Conservation (phyloP, 768 basidiomycete genomes). For the Gloeopeniophorella convolvens region DNA sequence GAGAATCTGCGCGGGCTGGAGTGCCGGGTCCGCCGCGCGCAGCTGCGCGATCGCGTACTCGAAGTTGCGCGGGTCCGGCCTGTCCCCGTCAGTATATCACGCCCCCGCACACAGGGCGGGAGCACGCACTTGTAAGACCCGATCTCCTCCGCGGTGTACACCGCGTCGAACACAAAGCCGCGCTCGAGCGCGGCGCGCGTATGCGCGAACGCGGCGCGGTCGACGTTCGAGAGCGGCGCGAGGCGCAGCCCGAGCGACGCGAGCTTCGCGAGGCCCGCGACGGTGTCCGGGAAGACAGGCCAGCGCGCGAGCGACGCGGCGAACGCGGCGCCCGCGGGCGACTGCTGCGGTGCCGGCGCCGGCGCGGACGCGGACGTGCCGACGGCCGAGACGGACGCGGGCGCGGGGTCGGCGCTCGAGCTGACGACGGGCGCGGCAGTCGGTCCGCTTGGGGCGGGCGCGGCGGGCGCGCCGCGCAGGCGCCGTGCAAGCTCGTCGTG, state of each 20-base stretch:
- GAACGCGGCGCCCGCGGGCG: slow-evolving; percentile 39
- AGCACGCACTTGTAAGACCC: slow-evolving; percentile 67
- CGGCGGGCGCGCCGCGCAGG: slow-evolving; percentile 8
- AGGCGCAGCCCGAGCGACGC: slow-evolving; percentile 55
- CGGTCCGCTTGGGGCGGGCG: neutral
- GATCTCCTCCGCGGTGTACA: slow-evolving; percentile 67
- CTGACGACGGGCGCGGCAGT: neutral
- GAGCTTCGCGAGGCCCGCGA: slow-evolving; percentile 50
- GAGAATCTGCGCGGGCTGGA: slow-evolving; percentile 43
- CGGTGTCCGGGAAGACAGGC: slow-evolving; percentile 63
- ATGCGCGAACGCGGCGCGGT: slow-evolving; percentile 51
- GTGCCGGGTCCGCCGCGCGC: slow-evolving; percentile 24
- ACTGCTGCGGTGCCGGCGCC: too few species aligned
- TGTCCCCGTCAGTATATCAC: too few species aligned
- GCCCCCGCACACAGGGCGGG: too few species aligned
- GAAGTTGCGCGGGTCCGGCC: slow-evolving; percentile 39
- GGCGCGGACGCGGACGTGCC: neutral
- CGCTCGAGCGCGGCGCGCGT: slow-evolving; percentile 46
- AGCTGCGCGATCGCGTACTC: slow-evolving; percentile 39
- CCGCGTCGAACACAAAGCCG: slow-evolving; percentile 43
- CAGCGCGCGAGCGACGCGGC: slow-evolving; percentile 55
- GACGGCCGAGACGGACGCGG: neutral
- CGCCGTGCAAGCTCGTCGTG: slow-evolving; percentile 31
- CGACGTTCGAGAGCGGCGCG: slow-evolving; percentile 72
- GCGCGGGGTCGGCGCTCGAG: neutral